Percentiles rank a stretch among this genome's conserved stretches.
Conservation (phyloP, 2,329 filamentous ascomycete species). For the Pyrenophora tritici-repentis region DNA sequence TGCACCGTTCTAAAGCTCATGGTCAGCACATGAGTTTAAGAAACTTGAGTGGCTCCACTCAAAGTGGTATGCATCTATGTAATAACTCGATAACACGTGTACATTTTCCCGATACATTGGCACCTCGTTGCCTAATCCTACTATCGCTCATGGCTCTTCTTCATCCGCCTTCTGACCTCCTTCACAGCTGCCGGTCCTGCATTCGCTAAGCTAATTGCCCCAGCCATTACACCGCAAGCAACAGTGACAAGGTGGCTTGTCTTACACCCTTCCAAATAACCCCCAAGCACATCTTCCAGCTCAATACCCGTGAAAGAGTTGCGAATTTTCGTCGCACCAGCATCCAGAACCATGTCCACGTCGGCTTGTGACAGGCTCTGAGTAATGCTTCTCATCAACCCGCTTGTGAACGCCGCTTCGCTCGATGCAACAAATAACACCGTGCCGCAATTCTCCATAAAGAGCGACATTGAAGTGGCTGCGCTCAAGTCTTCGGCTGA, state of each 20-base stretch:
- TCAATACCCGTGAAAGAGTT: constrained; percentile 36
- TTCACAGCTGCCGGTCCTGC: constrained; percentile 24
- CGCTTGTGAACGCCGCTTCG: no score
- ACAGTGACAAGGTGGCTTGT: constrained; percentile 28
- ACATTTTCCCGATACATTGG: no score
- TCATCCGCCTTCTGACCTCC: constrained; percentile 19
- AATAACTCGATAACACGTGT: no score
- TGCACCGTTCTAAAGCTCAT: neutral
- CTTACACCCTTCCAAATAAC: constrained; percentile 36
- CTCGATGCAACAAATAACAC: no score
- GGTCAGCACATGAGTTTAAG: no score
- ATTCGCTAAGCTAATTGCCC: constrained; percentile 23
- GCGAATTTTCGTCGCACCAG: constrained; percentile 53
- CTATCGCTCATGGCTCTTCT: constrained; percentile 21
- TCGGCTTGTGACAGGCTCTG: no score
- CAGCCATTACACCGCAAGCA: constrained; percentile 26
- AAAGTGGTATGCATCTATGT: no score
- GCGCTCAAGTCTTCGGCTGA: no score
- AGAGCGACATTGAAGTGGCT: no score
- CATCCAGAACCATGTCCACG: constrained; percentile 44
- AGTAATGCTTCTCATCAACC: no score
- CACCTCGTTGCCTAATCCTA: neutral
- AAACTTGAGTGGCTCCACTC: no score
- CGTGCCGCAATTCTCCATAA: no score
- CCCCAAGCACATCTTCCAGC: constrained; percentile 24